phyloP scores from a whole-genome alignment of 2,329 filamentous ascomycete genomes.

The Colletotrichum neosansevieriae region DNA sequence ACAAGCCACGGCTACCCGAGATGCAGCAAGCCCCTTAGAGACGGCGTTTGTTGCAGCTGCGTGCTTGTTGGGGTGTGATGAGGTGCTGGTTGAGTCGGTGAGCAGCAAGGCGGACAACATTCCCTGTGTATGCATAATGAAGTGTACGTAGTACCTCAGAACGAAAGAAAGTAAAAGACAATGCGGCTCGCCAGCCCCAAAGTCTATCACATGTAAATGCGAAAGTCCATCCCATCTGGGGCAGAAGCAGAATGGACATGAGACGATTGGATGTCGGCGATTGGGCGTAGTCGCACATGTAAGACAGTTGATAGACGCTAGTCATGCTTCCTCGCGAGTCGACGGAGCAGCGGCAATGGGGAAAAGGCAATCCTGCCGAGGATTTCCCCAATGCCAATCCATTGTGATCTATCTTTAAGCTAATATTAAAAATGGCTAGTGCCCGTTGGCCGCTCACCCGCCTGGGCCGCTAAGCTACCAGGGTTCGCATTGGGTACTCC shows the following conservation, averaged over 20 bases:
- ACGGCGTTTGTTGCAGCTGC: conserved; percentile 2
- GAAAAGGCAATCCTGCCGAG: conserved; percentile 23
- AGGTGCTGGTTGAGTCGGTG: conserved; percentile 7
- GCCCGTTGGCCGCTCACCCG: conserved; percentile 37
- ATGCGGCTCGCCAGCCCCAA: conserved; percentile 2
- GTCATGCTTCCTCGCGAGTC: conserved; percentile 9
- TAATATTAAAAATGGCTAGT: conserved; percentile 29
- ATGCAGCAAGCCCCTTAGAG: conserved; percentile 46
- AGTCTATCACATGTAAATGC: conserved; percentile 37
- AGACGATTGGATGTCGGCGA: conserved; percentile 32
- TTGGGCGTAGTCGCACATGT: conserved; percentile 19
- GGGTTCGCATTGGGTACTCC: conserved; percentile 29
- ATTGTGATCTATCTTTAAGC: conserved; percentile 21
- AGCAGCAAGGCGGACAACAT: conserved; percentile 19
- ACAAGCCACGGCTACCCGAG: conserved; percentile 41
- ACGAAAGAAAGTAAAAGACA: conserved; percentile 18
- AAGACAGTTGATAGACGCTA: conserved; percentile 31
- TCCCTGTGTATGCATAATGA: conserved; percentile 31
- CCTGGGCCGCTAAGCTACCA: conserved; percentile 31
- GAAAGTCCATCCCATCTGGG: conserved; percentile 15
- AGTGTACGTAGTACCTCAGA: conserved; percentile 27
- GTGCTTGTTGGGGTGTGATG: background rate
- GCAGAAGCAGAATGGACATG: conserved; percentile 19
- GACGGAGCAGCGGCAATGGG: conserved; percentile 11
- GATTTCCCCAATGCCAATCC: conserved; percentile 1